phyloP scores from a whole-genome alignment of 139 green algal species.

The Eudorina sp. region DNA sequence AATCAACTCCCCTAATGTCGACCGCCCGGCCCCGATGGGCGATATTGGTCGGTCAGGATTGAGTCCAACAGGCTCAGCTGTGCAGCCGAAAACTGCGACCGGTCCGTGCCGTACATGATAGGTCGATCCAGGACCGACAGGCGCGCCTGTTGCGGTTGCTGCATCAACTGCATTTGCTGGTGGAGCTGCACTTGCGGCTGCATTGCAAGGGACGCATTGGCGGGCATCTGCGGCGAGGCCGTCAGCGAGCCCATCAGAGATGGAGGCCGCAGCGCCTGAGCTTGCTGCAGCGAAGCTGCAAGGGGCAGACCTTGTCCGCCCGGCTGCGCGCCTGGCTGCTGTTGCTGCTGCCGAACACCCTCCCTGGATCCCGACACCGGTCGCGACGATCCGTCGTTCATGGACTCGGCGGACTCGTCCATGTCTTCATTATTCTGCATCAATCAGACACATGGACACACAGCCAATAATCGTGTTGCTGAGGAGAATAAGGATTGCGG shows the following conservation, averaged over 20 bases:
- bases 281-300: neutral
- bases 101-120: constrained; percentile 47
- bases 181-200: constrained; percentile 4
- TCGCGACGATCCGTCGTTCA: neutral
- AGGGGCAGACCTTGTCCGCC: too few relatives aligned
- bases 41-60: constrained; percentile 35
- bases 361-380: neutral
- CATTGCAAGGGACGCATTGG: neutral
- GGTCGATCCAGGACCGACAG: constrained; percentile 43
- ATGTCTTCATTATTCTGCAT: constrained; percentile 12
- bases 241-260: neutral
- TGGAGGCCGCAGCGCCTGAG: too few relatives aligned
- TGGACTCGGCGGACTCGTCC: constrained; percentile 33
- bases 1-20: neutral
- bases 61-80: constrained; percentile 29
- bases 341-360: neutral
- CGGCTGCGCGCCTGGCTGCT: constrained; percentile 1
- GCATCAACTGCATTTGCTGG: neutral
- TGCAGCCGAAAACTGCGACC: constrained; percentile 12
- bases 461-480: too few relatives aligned
- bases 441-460: too few relatives aligned
- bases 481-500: too few relatives aligned
- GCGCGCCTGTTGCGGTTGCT: constrained; percentile 22
- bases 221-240: neutral
- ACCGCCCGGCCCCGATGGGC: neutral